Percentiles rank a stretch among this genome's conserved stretches.
phyloP scores from a whole-genome alignment of 2,329 filamentous ascomycete genomes.

The Zymoseptoria tritici region DNA sequence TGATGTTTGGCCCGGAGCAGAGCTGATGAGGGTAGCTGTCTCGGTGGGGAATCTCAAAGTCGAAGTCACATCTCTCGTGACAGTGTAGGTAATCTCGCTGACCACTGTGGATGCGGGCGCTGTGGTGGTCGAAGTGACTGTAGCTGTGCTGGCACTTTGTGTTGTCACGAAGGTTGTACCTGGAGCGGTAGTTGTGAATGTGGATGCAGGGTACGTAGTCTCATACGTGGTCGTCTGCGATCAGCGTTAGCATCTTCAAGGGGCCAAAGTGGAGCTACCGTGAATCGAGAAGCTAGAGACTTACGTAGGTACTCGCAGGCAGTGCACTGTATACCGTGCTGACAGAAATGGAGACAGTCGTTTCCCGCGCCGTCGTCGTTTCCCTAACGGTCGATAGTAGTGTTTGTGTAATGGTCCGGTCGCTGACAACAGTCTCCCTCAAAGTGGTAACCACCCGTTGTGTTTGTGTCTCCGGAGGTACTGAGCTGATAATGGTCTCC shows the following conservation, averaged over 20 bases:
- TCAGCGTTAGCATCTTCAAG: not conserved
- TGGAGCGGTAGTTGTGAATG: not conserved
- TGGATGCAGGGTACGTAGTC: not conserved
- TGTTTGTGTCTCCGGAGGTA: not conserved
- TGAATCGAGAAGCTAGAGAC: not conserved
- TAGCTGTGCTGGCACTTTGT: not conserved
- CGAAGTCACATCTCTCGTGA: not conserved
- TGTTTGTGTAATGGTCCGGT: not conserved
- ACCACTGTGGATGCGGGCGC: not conserved
- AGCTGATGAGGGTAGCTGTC: not conserved
- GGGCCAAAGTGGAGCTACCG: no score
- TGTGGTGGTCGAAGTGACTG: not conserved
- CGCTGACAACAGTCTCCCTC: not conserved
- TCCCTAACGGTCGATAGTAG: not conserved
- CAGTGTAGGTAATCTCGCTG: not conserved
- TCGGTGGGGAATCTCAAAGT: not conserved
- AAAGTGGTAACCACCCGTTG: not conserved
- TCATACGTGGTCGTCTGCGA: not conserved
- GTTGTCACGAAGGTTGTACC: not conserved
- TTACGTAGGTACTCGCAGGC: not conserved
- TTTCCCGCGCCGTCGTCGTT: not conserved
- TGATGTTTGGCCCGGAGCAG: not conserved
- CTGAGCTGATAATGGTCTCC: not conserved
- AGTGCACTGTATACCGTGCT: not conserved
- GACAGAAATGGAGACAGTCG: not conserved